A percentile compares a stretch with the other conserved stretches of the same genome.
phyloP scores from a whole-genome alignment of 768 basidiomycete genomes.

The Termitomyces sp. region DNA sequence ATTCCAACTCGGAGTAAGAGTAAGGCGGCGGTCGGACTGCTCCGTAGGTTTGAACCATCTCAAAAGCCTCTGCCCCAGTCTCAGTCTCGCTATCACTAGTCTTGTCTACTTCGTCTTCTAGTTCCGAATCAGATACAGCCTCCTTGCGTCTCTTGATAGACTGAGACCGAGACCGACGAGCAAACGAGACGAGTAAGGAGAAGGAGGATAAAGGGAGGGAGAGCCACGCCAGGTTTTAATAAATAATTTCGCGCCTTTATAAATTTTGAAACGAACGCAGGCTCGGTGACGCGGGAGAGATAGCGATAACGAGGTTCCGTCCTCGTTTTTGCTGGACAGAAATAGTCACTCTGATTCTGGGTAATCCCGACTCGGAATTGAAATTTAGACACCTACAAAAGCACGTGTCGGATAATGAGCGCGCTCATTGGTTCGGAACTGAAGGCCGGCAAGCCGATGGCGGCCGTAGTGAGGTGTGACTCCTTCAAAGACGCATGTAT shows the following conservation, averaged over 20 bases:
- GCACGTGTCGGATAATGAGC: neutral
- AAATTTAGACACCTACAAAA: too few relatives aligned
- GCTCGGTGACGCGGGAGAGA: neutral
- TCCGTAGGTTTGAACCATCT: constrained; percentile 73
- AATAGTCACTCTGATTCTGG: too few relatives aligned
- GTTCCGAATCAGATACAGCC: neutral
- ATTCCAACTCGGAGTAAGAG: constrained; percentile 21
- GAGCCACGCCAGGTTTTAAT: constrained; percentile 18
- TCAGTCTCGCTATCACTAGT: constrained; percentile 12
- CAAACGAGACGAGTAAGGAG: neutral
- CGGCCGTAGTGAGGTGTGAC: too few relatives aligned
- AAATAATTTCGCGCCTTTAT: neutral
- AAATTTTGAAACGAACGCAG: neutral
- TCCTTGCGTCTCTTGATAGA: neutral
- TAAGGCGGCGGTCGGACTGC: constrained; percentile 32
- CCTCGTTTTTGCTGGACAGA: too few relatives aligned
- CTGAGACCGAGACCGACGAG: neutral
- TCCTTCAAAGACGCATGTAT: too few relatives aligned
- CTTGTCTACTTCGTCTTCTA: constrained; percentile 10
- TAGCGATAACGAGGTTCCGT: constrained; percentile 3
- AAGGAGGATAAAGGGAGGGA: neutral
- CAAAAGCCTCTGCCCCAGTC: constrained; percentile 29
- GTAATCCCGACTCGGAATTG: too few relatives aligned
- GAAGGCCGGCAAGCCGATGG: neutral
- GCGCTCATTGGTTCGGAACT: too few relatives aligned